These are phyloP conservation scores for Canna indica DNA, from an alignment of 176 grass and related monocot species.

Conservation along the genomic window DNA sequence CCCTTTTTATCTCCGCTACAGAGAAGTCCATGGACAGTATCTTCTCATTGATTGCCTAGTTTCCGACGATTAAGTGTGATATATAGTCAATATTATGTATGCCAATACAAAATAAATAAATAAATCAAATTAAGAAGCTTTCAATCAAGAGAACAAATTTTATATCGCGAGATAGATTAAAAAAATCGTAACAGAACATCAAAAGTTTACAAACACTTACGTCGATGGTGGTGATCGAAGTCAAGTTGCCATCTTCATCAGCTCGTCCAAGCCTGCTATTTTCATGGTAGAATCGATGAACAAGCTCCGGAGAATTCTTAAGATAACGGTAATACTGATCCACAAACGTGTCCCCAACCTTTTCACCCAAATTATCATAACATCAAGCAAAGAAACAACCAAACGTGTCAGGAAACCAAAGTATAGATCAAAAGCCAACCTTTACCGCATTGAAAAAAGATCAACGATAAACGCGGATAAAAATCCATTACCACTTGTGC, in stretches of 20 bases:
- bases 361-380: background rate
- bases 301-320: background rate
- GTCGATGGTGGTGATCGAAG: conserved; percentile 4
- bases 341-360: conserved; percentile 8
- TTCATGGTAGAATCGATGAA: conserved; percentile 11
- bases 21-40: conserved; percentile 78
- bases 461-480: background rate
- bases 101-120: background rate
- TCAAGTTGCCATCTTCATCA: background rate
- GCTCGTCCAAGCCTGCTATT: conserved; percentile 1
- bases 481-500: conserved; percentile 1
- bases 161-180: no score
- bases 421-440: background rate
- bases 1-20: conserved; percentile 59
- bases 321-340: conserved; percentile 6
- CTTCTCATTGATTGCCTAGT: conserved; percentile 78
- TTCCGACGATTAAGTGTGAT: background rate
- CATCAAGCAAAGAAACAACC: background rate
- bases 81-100: no score
- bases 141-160: no score
- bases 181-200: background rate
- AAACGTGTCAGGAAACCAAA: background rate
- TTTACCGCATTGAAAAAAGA: background rate
- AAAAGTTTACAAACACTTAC: background rate
- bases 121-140: no score